phyloP scores from a whole-genome alignment of 129 eudicot species.

The Solidago caesia region DNA sequence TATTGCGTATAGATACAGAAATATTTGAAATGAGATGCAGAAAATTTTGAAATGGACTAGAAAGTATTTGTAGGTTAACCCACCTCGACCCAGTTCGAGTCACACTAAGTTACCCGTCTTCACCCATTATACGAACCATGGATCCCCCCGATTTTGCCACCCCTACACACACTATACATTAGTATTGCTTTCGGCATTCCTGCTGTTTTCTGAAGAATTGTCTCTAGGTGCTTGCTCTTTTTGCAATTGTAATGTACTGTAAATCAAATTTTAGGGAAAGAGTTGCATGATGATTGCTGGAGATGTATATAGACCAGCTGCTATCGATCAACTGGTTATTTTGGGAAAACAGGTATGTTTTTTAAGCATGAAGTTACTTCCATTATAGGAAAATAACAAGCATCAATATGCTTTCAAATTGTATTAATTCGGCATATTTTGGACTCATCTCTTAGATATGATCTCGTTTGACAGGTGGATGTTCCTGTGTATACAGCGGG shows the following conservation, averaged over 20 bases:
- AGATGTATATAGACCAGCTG: constrained; percentile 98
- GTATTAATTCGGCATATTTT: background rate
- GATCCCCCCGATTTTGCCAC: no score
- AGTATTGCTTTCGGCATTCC: background rate
- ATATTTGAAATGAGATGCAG: no score
- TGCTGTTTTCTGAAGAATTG: constrained; percentile 4
- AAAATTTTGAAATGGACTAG: no score
- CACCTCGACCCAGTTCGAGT: no score
- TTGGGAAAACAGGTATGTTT: constrained; percentile 77
- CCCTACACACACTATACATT: no score
- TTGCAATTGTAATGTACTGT: constrained; percentile 20
- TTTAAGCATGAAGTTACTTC: background rate
- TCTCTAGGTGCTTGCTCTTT: constrained; percentile 17
- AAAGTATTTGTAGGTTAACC: no score
- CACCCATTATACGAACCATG: no score
- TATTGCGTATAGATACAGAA: no score
- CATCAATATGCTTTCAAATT: background rate
- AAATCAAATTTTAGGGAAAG: constrained; percentile 62
- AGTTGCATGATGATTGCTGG: constrained; percentile 99
- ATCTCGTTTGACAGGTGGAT: constrained; percentile 60
- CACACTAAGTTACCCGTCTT: no score
- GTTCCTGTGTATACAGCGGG: constrained; percentile 97
- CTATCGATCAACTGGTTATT: constrained; percentile 93
- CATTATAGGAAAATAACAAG: background rate
- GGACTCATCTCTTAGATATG: constrained; percentile 29